phyloP scores from a whole-genome alignment of 345 rosid genomes.

The Toxicodendron radicans region DNA sequence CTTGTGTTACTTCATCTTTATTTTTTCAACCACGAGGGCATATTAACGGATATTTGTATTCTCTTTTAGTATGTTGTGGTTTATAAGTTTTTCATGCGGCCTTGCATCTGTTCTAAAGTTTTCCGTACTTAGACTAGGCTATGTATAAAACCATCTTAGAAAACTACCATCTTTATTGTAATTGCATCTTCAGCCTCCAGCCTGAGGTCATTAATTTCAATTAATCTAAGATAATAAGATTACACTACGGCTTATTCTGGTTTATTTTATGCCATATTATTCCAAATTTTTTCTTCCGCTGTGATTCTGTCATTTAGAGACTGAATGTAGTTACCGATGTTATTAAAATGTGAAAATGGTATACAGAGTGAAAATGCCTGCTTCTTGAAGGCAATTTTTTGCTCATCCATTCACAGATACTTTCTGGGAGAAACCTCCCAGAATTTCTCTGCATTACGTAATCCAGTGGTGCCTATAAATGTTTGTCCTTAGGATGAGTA shows the following conservation, averaged over 20 bases:
- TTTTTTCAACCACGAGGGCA: not conserved
- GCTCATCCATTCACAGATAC: not conserved
- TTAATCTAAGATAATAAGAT: too few relatives aligned
- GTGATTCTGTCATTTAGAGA: too few relatives aligned
- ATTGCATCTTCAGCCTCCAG: not conserved
- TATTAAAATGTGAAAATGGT: too few relatives aligned
- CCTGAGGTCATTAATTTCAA: too few relatives aligned
- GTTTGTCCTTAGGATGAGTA: not conserved
- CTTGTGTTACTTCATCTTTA: conserved; percentile 10
- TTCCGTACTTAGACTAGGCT: not conserved
- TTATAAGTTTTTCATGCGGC: not conserved
- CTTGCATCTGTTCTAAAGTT: not conserved
- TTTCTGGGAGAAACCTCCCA: not conserved
- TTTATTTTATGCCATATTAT: too few relatives aligned
- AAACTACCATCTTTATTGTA: not conserved
- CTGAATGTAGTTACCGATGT: too few relatives aligned
- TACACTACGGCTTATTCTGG: too few relatives aligned
- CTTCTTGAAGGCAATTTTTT: not conserved
- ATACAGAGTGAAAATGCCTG: too few relatives aligned
- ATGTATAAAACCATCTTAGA: not conserved
- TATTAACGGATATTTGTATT: not conserved
- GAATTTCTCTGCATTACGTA: not conserved
- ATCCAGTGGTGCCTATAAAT: not conserved
- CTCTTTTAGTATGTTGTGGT: not conserved
- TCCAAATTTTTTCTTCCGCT: too few relatives aligned